A percentile compares a stretch with the other conserved stretches of the same genome.
Evolutionary conservation across 129 eudicot species (phyloP).

Genomic region (Lactuca sativa): DNA sequence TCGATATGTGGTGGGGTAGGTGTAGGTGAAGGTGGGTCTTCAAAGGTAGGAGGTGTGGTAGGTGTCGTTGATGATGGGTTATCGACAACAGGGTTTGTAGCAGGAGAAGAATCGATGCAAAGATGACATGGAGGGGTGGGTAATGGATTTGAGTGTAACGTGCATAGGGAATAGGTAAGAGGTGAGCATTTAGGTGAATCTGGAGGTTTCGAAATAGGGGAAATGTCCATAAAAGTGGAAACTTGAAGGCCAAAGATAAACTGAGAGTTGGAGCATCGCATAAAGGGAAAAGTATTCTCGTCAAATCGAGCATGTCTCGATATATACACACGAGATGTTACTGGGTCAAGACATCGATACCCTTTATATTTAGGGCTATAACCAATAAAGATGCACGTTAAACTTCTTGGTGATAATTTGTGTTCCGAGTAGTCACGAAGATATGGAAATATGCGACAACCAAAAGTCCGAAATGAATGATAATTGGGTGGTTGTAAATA

Average conservation of each 20-base stretch:
- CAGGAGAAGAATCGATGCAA: background rate
- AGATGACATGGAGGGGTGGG: background rate
- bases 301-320: background rate
- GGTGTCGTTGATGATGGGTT: background rate
- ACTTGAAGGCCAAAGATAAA: no score
- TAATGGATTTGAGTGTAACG: background rate
- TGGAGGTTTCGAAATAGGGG: no score
- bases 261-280: background rate
- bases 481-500: background rate
- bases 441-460: background rate
- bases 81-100: background rate
- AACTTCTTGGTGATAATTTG: background rate
- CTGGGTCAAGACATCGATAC: background rate
- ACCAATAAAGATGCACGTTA: background rate
- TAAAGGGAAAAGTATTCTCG: background rate
- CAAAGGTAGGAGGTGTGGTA: background rate
- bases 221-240: no score
- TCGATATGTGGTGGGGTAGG: background rate
- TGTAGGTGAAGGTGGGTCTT: background rate
- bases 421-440: background rate
- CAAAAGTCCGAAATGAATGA: background rate
- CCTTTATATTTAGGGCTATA: background rate
- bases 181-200: no score
- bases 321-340: background rate
- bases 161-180: no score